Conservation (phyloP, 2,329 filamentous ascomycete species). For the Apiospora hydei region DNA sequence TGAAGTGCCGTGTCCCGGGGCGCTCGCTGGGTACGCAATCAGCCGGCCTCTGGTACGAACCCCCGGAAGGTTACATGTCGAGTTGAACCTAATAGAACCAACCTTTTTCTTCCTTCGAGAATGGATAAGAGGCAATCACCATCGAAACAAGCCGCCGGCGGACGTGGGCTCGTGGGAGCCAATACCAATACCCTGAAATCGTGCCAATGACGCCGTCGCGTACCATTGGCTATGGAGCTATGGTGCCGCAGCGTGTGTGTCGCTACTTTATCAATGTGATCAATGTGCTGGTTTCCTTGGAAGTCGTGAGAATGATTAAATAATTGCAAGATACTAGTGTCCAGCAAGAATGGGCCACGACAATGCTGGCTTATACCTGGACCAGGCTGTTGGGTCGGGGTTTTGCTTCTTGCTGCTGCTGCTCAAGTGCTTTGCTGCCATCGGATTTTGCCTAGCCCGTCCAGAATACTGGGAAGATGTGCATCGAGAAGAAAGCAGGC, state of each 20-base stretch:
- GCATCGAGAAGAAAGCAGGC: neutral
- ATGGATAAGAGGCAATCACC: neutral
- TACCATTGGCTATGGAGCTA: neutral
- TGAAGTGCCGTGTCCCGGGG: constrained; percentile 6
- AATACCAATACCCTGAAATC: neutral
- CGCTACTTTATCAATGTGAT: neutral
- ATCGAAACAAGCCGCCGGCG: neutral
- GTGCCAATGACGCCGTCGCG: constrained; percentile 7
- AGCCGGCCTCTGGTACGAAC: neutral
- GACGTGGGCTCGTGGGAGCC: neutral
- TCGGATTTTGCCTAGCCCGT: neutral
- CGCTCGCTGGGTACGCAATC: constrained; percentile 6
- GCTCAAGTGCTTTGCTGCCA: neutral
- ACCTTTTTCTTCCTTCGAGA: neutral
- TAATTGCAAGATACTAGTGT: neutral
- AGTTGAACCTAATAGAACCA: constrained; percentile 5
- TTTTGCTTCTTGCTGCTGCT: neutral
- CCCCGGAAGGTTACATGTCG: constrained; percentile 1
- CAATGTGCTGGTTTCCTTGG: neutral
- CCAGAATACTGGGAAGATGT: neutral
- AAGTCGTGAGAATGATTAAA: neutral
- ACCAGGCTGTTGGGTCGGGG: constrained; percentile 10
- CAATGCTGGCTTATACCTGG: constrained; percentile 15
- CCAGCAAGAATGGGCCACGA: neutral
- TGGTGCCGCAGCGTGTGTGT: neutral